Evolutionary conservation across 2,329 filamentous ascomycete species (phyloP).

Genomic region (Juglanconis juglandina): DNA sequence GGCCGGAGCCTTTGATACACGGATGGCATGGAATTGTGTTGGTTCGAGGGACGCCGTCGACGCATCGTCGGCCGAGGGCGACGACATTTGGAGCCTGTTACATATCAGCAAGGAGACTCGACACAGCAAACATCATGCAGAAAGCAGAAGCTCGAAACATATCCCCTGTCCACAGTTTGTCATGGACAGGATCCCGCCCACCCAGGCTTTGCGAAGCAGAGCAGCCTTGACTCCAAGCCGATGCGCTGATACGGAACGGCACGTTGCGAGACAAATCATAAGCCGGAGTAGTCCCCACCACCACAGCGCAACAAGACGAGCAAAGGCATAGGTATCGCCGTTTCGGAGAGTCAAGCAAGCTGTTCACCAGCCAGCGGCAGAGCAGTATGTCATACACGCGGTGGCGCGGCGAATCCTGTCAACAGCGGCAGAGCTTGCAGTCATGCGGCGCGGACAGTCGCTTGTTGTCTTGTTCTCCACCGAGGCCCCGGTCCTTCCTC

Average conservation of each 20-base stretch:
- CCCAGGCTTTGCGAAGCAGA: constrained; percentile 16
- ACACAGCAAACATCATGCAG: neutral
- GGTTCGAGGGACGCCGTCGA: constrained; percentile 4
- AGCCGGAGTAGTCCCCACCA: constrained; percentile 15
- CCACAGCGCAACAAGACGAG: constrained; percentile 14
- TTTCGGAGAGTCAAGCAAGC: neutral
- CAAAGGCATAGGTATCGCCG: constrained; percentile 13
- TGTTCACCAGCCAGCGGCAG: neutral
- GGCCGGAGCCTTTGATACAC: constrained; percentile 1
- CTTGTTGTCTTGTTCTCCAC: neutral
- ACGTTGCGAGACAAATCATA: neutral
- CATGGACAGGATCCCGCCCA: constrained; percentile 16
- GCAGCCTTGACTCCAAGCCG: constrained; percentile 18
- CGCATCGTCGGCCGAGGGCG: constrained; percentile 5
- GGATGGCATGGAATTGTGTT: neutral
- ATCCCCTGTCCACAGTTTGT: constrained; percentile 5
- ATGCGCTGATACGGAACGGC: neutral
- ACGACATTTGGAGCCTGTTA: constrained; percentile 9
- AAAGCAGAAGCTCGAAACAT: constrained; percentile 1
- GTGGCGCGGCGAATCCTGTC: neutral
- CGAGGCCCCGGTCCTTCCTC: constrained; percentile 18
- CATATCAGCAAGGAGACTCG: constrained; percentile 1
- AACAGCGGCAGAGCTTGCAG: constrained; percentile 12
- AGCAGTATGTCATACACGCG: constrained; percentile 6
- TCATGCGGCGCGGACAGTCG: constrained; percentile 10